These are phyloP conservation scores for Taiozyma sp. DNA, from an alignment of 1,139 yeast species.

Conservation along the genomic window DNA sequence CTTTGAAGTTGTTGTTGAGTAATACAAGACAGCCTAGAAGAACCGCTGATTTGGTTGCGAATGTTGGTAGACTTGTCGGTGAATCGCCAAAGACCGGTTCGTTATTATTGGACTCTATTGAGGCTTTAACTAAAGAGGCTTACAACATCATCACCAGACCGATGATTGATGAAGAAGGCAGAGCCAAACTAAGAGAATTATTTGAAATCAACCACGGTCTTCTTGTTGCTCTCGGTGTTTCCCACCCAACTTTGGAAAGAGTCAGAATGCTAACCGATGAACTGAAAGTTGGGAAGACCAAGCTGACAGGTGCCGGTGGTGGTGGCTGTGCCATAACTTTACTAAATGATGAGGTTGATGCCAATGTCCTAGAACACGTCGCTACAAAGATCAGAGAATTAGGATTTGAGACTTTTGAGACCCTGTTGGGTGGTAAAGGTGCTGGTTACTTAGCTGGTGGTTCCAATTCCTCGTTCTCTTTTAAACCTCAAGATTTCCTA, in stretches of 20 bases:
- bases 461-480: conserved; percentile 15
- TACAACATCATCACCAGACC: conserved; percentile 55
- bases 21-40: conserved; percentile 85
- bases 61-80: conserved; percentile 55
- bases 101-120: conserved; percentile 70
- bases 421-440: conserved; percentile 87
- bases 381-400: conserved; percentile 30
- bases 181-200: conserved; percentile 51
- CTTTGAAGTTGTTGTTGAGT: conserved; percentile 68
- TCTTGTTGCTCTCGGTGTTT: conserved; percentile 81
- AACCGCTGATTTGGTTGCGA: conserved; percentile 78
- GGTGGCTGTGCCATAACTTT: conserved; percentile 98
- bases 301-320: conserved; percentile 98
- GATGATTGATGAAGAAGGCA: conserved; percentile 41
- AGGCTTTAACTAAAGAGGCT: conserved; percentile 62
- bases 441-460: conserved; percentile 46
- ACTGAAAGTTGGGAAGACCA: conserved; percentile 74
- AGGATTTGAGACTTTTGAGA: conserved; percentile 77
- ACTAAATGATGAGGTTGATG: conserved; percentile 45
- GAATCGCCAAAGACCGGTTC: conserved; percentile 51
- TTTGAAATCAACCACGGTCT: conserved; percentile 88
- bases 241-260: conserved; percentile 82
- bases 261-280: conserved; percentile 62
- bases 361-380: conserved; percentile 33
- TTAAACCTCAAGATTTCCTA: conserved; percentile 36